Conservation (phyloP, 177 flowering plant species). For the Vitis hybrid region DNA sequence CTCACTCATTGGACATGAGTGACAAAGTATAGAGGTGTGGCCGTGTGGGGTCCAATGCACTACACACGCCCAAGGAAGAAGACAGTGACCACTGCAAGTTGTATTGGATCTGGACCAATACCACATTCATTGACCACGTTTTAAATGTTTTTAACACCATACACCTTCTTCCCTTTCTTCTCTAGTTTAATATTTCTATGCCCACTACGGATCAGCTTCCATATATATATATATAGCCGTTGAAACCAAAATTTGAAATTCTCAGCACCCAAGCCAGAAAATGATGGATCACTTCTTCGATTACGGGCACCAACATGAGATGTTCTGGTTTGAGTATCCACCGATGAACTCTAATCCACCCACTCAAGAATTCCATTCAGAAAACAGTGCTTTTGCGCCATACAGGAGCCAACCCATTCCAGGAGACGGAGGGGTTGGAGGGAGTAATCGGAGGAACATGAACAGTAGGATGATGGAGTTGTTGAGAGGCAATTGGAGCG, state of each 20-base stretch:
- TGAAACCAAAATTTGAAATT: slow-evolving; percentile 10
- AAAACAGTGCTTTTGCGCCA: slow-evolving; percentile 25
- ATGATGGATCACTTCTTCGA: slow-evolving; percentile 14
- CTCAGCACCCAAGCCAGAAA: neutral
- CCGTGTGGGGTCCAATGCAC: no score
- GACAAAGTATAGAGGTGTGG: no score
- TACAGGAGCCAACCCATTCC: slow-evolving; percentile 14
- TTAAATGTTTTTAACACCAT: no score
- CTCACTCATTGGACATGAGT: no score
- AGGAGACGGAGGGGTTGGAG: neutral
- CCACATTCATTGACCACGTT: no score
- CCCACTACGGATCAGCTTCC: no score
- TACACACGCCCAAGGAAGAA: no score
- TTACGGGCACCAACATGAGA: slow-evolving; percentile 15
- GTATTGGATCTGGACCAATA: no score
- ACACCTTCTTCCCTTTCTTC: no score
- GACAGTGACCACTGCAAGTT: no score
- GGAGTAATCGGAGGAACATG: slow-evolving; percentile 15
- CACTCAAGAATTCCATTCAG: no score
- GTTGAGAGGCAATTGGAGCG: slow-evolving; percentile 20
- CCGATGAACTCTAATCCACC: neutral
- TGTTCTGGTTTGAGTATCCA: slow-evolving; percentile 11
- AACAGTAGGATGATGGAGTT: slow-evolving; percentile 46
- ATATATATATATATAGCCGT: neutral
- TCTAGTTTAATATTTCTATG: no score